Evolutionary conservation across 306 rosid species (phyloP).

Genomic region (Vigna hirtella): DNA sequence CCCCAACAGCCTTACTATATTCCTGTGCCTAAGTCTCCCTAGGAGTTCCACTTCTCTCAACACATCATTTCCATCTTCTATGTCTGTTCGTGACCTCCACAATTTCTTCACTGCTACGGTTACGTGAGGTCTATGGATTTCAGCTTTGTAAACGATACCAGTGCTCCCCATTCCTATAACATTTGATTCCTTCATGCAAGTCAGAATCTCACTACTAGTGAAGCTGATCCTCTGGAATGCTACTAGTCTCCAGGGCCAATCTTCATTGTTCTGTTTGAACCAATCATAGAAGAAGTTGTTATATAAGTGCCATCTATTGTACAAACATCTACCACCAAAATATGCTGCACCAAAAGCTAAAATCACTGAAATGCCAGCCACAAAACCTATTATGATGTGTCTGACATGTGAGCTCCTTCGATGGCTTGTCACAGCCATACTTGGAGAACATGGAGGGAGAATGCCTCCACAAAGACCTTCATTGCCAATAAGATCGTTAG

Average conservation of each 20-base stretch:
- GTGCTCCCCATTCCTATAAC: constrained; percentile 83
- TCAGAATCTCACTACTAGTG: constrained; percentile 74
- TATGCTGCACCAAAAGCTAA: constrained; percentile 54
- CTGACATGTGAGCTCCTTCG: constrained; percentile 51
- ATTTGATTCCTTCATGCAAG: constrained; percentile 75
- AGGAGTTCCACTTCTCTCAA: constrained; percentile 79
- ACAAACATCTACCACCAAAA: constrained; percentile 61
- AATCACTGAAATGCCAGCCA: constrained; percentile 63
- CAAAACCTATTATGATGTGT: constrained; percentile 60
- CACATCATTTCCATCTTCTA: constrained; percentile 65
- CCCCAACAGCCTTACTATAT: constrained; percentile 80
- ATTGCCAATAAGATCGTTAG: constrained; percentile 74
- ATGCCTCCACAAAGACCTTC: constrained; percentile 79
- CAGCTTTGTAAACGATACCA: constrained; percentile 91
- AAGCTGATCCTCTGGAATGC: constrained; percentile 88
- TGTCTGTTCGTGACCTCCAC: constrained; percentile 64
- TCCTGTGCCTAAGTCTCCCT: constrained; percentile 89
- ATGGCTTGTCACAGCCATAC: constrained; percentile 33
- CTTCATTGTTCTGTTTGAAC: constrained; percentile 63
- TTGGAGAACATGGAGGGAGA: constrained; percentile 79
- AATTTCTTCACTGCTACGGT: constrained; percentile 88
- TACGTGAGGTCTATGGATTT: constrained; percentile 65
- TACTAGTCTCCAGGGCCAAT: constrained; percentile 93
- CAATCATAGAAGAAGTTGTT: constrained; percentile 62
- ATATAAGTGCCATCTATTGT: constrained; percentile 61